Evolutionary conservation across 2,329 filamentous ascomycete genomes (phyloP).

Genomic region (Sporothrix euskadiensis): DNA sequence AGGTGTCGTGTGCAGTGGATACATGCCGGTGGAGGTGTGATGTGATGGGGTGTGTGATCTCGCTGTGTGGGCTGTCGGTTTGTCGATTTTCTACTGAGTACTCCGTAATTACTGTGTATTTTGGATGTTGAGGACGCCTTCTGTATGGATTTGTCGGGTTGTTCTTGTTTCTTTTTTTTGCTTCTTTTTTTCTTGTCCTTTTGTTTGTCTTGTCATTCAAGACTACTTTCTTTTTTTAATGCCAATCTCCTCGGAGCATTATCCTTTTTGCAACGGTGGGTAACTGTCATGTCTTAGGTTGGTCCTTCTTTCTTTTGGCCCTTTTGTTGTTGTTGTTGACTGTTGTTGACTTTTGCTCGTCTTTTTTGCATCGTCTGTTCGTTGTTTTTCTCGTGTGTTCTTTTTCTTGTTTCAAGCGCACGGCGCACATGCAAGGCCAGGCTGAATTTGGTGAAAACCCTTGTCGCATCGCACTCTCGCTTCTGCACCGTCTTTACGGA

Average conservation of each 20-base stretch:
- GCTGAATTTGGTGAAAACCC: conserved; percentile 5
- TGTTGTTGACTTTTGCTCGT: neutral
- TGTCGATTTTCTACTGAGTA: neutral
- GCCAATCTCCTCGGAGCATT: conserved; percentile 16
- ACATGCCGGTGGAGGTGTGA: neutral
- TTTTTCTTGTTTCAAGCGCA: conserved; percentile 5
- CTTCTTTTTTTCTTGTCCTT: neutral
- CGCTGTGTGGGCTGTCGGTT: neutral
- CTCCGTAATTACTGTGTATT: too few species aligned
- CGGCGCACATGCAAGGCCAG: neutral
- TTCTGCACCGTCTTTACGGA: conserved; percentile 20
- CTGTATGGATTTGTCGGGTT: neutral
- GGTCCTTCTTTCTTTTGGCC: neutral
- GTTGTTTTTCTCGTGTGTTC: neutral
- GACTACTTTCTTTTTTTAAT: conserved; percentile 10
- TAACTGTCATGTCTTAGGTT: neutral
- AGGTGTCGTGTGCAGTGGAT: neutral
- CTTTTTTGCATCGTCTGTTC: neutral
- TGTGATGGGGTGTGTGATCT: neutral
- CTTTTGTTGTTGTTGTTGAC: neutral
- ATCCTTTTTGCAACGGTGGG: neutral
- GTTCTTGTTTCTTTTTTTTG: neutral
- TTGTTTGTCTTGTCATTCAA: neutral
- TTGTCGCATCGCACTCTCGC: conserved; percentile 24
- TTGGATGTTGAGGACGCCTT: neutral